A percentile compares a stretch with the other conserved stretches of the same genome.
These are phyloP conservation scores for Eleusine indica DNA, from an alignment of 176 grass and related monocot species.

Conservation along the genomic window DNA sequence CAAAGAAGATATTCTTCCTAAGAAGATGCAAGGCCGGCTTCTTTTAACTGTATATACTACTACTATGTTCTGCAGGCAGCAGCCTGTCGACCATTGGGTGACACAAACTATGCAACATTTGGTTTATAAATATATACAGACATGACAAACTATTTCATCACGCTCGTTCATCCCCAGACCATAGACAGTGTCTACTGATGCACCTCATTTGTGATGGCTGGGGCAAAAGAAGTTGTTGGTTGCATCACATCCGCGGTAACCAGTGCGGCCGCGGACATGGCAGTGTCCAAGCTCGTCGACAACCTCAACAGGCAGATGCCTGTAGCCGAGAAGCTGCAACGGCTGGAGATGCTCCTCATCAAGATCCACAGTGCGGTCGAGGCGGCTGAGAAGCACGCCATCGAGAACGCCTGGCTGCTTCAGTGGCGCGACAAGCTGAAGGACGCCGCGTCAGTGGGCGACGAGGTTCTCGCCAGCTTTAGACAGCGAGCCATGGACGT, in stretches of 20 bases:
- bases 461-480: slow-evolving; percentile 9
- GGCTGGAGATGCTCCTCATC: slow-evolving; percentile 16
- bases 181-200: too few species aligned
- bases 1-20: too few species aligned
- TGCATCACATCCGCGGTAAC: neutral
- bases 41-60: neutral
- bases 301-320: neutral
- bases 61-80: neutral
- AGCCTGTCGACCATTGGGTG: too few species aligned
- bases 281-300: neutral
- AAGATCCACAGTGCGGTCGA: slow-evolving; percentile 14
- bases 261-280: neutral
- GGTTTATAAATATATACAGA: neutral
- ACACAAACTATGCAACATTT: too few species aligned
- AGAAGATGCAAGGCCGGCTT: neutral
- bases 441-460: slow-evolving; percentile 15
- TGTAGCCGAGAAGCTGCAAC: slow-evolving; percentile 12
- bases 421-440: slow-evolving; percentile 38
- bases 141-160: neutral
- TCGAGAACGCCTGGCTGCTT: slow-evolving; percentile 6
- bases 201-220: neutral
- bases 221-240: slow-evolving; percentile 3
- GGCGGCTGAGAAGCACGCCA: neutral
- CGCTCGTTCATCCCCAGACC: too few species aligned
- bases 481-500: neutral